Evolutionary conservation across 257 asterid genomes (phyloP).

Genomic region (Solanum tarijense): DNA sequence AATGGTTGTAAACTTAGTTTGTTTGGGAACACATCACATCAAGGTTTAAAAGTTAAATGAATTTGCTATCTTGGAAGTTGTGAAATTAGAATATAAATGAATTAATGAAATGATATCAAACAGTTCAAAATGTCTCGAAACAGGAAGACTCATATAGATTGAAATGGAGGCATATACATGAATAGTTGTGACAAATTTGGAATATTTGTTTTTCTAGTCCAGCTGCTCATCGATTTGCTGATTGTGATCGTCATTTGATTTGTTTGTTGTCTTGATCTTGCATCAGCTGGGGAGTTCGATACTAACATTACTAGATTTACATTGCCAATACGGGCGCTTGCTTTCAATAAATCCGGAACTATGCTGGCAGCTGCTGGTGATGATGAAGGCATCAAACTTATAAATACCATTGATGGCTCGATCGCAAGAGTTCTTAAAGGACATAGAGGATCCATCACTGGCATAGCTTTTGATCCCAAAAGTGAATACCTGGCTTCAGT

Average conservation of each 20-base stretch:
- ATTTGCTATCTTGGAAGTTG: background rate
- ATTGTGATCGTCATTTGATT: background rate
- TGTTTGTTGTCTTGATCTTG: background rate
- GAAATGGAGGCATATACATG: background rate
- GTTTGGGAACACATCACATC: background rate
- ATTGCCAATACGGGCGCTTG: constrained; percentile 72
- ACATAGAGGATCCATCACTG: constrained; percentile 80
- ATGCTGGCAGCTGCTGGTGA: constrained; percentile 98
- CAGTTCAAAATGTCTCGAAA: background rate
- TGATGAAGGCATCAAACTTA: constrained; percentile 90
- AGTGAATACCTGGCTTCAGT: constrained; percentile 81
- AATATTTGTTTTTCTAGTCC: background rate
- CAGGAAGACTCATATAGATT: background rate
- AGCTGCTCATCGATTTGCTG: background rate
- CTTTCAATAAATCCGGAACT: constrained; percentile 84
- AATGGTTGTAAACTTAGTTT: background rate
- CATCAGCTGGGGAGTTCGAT: constrained; percentile 86
- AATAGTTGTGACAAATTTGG: background rate
- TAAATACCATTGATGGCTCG: constrained; percentile 85
- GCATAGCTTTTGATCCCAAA: constrained; percentile 92
- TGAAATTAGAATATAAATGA: background rate
- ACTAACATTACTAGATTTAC: constrained; percentile 92
- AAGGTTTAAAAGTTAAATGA: background rate
- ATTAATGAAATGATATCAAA: background rate
- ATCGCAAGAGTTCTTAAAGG: constrained; percentile 91